Evolutionary conservation across 768 basidiomycete species (phyloP).

Genomic region (Cytidiella melzeri): DNA sequence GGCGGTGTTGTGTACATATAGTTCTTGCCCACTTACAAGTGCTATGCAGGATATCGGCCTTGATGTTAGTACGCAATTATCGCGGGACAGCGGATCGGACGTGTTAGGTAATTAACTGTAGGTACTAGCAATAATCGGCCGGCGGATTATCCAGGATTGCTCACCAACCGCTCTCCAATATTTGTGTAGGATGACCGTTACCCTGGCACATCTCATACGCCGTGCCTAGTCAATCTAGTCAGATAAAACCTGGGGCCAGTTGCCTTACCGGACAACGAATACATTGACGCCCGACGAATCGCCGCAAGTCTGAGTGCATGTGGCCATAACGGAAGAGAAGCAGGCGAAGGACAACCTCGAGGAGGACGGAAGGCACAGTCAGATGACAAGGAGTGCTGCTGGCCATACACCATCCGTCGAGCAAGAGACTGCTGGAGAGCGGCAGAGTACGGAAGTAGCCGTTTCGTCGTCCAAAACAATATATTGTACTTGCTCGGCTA

Average conservation of each 20-base stretch:
- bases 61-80: no score
- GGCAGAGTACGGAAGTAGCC: no score
- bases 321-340: background rate
- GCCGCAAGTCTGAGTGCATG: constrained; percentile 4
- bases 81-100: no score
- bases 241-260: background rate
- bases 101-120: no score
- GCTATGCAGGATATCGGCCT: no score
- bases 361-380: background rate
- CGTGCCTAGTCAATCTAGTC: background rate
- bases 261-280: background rate
- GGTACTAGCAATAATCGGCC: no score
- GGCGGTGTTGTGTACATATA: no score
- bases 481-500: constrained; percentile 1
- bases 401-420: background rate
- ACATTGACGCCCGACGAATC: constrained; percentile 8
- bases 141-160: no score
- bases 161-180: no score
- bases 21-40: no score
- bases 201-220: background rate
- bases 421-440: background rate
- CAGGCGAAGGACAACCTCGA: background rate
- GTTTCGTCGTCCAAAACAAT: no score
- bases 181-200: no score
- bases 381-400: background rate